Conservation (phyloP, 495 filamentous ascomycete genomes). For the Hypoxylon lenormandii region DNA sequence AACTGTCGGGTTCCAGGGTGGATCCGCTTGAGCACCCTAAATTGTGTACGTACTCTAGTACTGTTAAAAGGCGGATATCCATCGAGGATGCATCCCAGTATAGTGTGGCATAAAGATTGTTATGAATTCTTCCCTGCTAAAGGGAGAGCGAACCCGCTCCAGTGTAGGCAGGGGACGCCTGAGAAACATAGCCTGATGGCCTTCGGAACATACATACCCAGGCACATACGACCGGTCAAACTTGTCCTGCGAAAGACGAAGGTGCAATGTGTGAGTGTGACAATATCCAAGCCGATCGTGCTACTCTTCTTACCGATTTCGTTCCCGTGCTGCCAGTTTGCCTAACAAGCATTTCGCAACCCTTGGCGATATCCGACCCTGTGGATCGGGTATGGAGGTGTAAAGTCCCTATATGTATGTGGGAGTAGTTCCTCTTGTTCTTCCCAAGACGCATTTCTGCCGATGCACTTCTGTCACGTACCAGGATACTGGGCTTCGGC, state of each 20-base stretch:
- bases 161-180: constrained; percentile 5
- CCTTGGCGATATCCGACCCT: constrained; percentile 28
- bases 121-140: not conserved
- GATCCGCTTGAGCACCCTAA: constrained; percentile 26
- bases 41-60: constrained; percentile 8
- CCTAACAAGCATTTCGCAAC: constrained; percentile 3
- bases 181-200: not conserved
- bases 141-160: constrained; percentile 8
- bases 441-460: constrained; percentile 17
- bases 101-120: constrained; percentile 10
- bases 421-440: constrained; percentile 14
- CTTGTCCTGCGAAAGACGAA: constrained; percentile 18
- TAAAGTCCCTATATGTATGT: constrained; percentile 35
- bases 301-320: constrained; percentile 33
- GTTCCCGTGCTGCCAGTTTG: constrained; percentile 16
- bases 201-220: constrained; percentile 11
- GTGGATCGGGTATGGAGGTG: constrained; percentile 18
- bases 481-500: constrained; percentile 31
- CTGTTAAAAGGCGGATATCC: not conserved
- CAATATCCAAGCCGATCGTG: constrained; percentile 31
- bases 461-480: constrained; percentile 25
- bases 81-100: not conserved
- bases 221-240: constrained; percentile 11
- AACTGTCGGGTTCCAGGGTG: constrained; percentile 38
- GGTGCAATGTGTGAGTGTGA: constrained; percentile 15